Conservation (phyloP, 352 stramenopile genomes). For the Aphanomyces cochlioides region DNA sequence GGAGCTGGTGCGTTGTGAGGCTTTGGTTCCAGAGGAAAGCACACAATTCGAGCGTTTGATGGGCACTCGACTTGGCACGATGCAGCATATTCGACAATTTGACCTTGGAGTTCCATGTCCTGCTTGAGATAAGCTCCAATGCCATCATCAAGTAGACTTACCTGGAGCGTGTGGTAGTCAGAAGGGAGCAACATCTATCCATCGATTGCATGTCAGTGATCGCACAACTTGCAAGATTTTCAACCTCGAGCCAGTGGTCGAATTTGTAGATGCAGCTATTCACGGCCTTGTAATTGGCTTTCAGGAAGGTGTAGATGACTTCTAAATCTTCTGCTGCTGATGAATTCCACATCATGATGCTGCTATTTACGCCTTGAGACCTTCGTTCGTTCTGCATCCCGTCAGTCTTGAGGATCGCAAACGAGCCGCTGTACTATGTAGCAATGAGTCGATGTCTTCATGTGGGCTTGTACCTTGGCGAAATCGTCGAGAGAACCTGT, state of each 20-base stretch:
- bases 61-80: constrained; percentile 32
- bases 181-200: not conserved
- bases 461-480: constrained; percentile 29
- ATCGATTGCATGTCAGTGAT: not conserved
- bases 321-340: not conserved
- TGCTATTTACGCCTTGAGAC: constrained; percentile 64
- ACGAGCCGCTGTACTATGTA: constrained; percentile 23
- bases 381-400: constrained; percentile 67
- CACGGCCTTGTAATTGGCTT: constrained; percentile 40
- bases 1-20: constrained; percentile 47
- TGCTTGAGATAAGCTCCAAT: no score
- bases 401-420: constrained; percentile 56
- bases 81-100: constrained; percentile 70
- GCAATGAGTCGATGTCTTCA: no score
- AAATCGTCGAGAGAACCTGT: constrained; percentile 43
- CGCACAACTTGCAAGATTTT: not conserved
- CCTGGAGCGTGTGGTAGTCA: constrained; percentile 7
- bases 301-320: constrained; percentile 43
- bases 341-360: constrained; percentile 54
- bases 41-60: constrained; percentile 50
- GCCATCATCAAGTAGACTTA: not conserved
- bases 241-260: constrained; percentile 80
- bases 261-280: constrained; percentile 76
- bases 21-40: constrained; percentile 77
- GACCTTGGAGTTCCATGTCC: constrained; percentile 42